Percentiles rank a stretch among this genome's conserved stretches.
phyloP scores from a whole-genome alignment of 805 yeast genomes.

The Komagataella pseudopastoris region DNA sequence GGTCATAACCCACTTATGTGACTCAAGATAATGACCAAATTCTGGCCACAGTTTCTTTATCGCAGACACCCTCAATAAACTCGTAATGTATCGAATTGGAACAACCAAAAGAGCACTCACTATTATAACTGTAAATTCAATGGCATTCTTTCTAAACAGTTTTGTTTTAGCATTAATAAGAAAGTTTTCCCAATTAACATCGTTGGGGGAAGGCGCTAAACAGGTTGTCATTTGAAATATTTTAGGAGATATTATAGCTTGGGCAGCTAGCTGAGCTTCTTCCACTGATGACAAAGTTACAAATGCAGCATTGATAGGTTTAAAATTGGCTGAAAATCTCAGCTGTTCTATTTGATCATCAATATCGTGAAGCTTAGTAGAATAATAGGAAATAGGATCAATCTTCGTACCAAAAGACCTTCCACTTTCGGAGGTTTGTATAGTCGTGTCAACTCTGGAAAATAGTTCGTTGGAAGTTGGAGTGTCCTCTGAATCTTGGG shows the following conservation, averaged over 20 bases:
- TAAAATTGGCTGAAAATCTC: slow-evolving; percentile 20
- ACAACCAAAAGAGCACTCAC: slow-evolving; percentile 39
- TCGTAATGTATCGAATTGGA: slow-evolving; percentile 42
- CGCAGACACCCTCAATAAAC: slow-evolving; percentile 40
- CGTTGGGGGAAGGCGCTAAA: slow-evolving; percentile 94
- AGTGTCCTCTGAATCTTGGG: slow-evolving; percentile 4
- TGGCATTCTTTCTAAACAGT: slow-evolving; percentile 16
- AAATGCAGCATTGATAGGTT: slow-evolving; percentile 40
- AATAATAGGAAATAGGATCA: slow-evolving; percentile 18
- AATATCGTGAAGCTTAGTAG: slow-evolving; percentile 20
- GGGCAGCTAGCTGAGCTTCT: slow-evolving; percentile 95
- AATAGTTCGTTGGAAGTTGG: slow-evolving; percentile 3
- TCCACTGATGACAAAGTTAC: slow-evolving; percentile 91
- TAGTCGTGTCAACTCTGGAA: slow-evolving; percentile 5
- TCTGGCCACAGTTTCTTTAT: slow-evolving; percentile 47
- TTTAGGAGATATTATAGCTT: slow-evolving; percentile 84
- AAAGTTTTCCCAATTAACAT: slow-evolving; percentile 68
- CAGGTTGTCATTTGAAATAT: slow-evolving; percentile 72
- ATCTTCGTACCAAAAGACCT: slow-evolving; percentile 15
- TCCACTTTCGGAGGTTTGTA: slow-evolving; percentile 12
- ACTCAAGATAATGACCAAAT: slow-evolving; percentile 35
- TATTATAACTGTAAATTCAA: slow-evolving; percentile 26
- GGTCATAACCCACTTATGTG: slow-evolving; percentile 37
- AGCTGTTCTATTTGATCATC: slow-evolving; percentile 27
- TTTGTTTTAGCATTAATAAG: slow-evolving; percentile 24